A percentile compares a stretch with the other conserved stretches of the same genome.
phyloP scores from a whole-genome alignment of 805 yeast genomes.

The Ascoidea asiatica region DNA sequence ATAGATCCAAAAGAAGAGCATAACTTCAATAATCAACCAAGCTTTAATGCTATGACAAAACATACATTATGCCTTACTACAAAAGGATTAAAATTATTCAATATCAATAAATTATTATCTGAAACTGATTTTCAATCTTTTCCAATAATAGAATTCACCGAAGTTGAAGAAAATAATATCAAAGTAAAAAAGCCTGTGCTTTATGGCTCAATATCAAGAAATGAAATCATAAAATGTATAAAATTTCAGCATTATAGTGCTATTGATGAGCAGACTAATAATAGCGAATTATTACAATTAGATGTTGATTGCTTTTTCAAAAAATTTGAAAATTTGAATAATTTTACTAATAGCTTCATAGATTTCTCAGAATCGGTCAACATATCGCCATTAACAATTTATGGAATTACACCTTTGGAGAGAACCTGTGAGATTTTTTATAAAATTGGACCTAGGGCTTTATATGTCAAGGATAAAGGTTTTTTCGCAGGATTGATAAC shows the following conservation, averaged over 20 bases:
- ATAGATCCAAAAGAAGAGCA: constrained; percentile 62
- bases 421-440: constrained; percentile 54
- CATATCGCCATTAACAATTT: constrained; percentile 48
- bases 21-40: constrained; percentile 32
- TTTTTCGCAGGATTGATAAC: constrained; percentile 63
- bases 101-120: neutral
- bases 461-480: constrained; percentile 51
- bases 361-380: constrained; percentile 25
- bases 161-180: too few relatives aligned
- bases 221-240: neutral
- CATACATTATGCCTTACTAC: constrained; percentile 9
- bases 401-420: constrained; percentile 40
- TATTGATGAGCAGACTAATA: neutral
- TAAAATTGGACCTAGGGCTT: constrained; percentile 66
- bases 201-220: neutral
- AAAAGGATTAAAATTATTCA: neutral
- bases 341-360: too few relatives aligned
- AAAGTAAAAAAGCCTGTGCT: neutral
- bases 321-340: neutral
- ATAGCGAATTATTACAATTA: neutral
- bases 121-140: neutral
- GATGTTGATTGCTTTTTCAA: neutral
- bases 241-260: neutral
- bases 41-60: constrained; percentile 51
- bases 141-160: neutral